phyloP scores from a whole-genome alignment of 176 grass and related monocot species.

The Pharus latifolius region DNA sequence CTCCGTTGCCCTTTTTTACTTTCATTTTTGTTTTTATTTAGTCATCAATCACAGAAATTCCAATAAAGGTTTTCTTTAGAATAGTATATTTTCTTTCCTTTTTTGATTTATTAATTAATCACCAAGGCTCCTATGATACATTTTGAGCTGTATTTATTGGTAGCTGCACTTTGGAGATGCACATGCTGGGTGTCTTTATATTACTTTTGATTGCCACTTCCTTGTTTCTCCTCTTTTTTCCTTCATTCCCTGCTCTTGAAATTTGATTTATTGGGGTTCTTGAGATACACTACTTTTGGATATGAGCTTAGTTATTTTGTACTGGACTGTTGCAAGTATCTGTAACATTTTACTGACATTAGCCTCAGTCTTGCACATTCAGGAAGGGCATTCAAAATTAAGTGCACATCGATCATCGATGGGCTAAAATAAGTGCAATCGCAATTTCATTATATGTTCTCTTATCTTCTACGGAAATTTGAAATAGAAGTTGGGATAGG shows the following conservation, averaged over 20 bases:
- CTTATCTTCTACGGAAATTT: too few species aligned
- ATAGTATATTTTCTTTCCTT: background rate
- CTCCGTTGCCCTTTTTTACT: background rate
- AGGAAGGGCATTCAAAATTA: background rate
- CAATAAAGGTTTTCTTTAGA: background rate
- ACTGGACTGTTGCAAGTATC: too few species aligned
- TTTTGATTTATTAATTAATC: background rate
- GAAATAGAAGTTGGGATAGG: too few species aligned
- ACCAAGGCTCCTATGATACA: background rate
- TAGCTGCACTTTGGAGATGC: background rate
- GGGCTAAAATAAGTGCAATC: background rate
- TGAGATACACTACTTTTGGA: too few species aligned
- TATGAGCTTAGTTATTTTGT: too few species aligned
- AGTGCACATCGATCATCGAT: background rate
- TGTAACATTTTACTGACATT: background rate
- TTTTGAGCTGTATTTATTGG: background rate
- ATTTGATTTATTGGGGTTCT: background rate
- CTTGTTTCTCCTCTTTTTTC: background rate
- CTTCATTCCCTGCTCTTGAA: background rate
- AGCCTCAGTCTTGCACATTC: background rate
- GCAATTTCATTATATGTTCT: too few species aligned
- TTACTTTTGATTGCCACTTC: background rate
- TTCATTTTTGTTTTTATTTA: conserved; percentile 7
- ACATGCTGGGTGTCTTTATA: background rate
- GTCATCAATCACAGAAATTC: background rate